phyloP scores from a whole-genome alignment of 257 asterid genomes.

The Mitragyna speciosa region DNA sequence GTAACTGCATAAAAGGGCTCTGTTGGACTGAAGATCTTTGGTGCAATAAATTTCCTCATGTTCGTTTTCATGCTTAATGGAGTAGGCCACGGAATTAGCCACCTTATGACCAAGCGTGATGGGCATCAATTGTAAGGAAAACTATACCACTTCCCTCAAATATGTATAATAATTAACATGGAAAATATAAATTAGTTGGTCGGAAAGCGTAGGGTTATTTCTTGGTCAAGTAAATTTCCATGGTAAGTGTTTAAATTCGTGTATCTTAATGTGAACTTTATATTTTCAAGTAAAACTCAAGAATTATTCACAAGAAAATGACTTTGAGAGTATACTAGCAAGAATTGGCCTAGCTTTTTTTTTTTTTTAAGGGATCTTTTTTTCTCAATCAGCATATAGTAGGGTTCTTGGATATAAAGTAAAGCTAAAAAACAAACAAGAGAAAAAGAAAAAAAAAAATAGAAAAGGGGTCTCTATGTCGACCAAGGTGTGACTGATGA shows the following conservation, averaged over 20 bases:
- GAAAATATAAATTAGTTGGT: not conserved
- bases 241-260: no score
- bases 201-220: no score
- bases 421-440: not conserved
- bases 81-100: not conserved
- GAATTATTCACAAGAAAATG: not conserved
- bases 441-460: not conserved
- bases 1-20: not conserved
- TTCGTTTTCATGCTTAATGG: not conserved
- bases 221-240: not conserved
- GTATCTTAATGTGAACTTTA: not conserved
- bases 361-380: no score
- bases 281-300: not conserved
- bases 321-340: no score
- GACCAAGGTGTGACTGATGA: constrained; percentile 36
- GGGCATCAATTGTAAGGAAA: not conserved
- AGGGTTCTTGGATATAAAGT: not conserved
- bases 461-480: constrained; percentile 25
- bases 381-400: not conserved
- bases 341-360: not conserved
- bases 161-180: no score
- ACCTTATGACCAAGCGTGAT: not conserved
- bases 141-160: not conserved
- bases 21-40: not conserved
- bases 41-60: not conserved